These are phyloP conservation scores for Amanita pallidorosea DNA, from an alignment of 768 basidiomycete species.

Conservation along the genomic window DNA sequence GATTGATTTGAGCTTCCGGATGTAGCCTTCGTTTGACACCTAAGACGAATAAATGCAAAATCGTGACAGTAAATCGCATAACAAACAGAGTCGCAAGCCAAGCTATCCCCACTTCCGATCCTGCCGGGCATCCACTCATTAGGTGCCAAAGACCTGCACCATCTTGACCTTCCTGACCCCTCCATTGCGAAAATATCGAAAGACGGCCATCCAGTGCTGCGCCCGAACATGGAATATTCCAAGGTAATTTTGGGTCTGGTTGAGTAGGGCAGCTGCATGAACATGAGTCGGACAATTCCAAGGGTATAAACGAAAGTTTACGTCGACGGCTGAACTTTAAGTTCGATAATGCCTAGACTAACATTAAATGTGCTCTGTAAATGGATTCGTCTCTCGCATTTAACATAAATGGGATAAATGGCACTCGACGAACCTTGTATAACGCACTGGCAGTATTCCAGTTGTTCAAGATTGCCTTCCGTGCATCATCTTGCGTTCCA, in stretches of 20 bases:
- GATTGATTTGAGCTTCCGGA: slow-evolving; percentile 25
- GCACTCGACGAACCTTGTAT: slow-evolving; percentile 42
- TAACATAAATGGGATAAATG: not conserved
- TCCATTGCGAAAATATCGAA: slow-evolving; percentile 75
- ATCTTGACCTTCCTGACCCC: slow-evolving; percentile 63
- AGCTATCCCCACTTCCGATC: slow-evolving; percentile 79
- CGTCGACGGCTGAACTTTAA: slow-evolving; percentile 57
- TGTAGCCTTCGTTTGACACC: slow-evolving; percentile 45
- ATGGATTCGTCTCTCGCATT: slow-evolving; percentile 1
- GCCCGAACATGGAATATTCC: slow-evolving; percentile 67
- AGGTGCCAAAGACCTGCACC: slow-evolving; percentile 81
- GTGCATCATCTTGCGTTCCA: slow-evolving; percentile 53
- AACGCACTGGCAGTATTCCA: slow-evolving; percentile 71
- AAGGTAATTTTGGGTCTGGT: slow-evolving; percentile 41
- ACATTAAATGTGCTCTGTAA: slow-evolving; percentile 66
- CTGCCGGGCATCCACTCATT: slow-evolving; percentile 75
- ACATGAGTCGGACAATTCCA: not conserved
- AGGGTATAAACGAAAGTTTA: slow-evolving; percentile 15
- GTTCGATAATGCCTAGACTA: slow-evolving; percentile 72
- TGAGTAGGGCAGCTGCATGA: slow-evolving; percentile 47
- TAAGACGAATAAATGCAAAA: slow-evolving; percentile 13
- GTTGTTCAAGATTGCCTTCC: slow-evolving; percentile 61
- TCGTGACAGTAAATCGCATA: not conserved
- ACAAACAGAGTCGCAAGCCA: slow-evolving; percentile 74
- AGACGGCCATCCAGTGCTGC: slow-evolving; percentile 55